Evolutionary conservation across 805 yeast species (phyloP).

Genomic region (Suhomyces tanzawaensis): DNA sequence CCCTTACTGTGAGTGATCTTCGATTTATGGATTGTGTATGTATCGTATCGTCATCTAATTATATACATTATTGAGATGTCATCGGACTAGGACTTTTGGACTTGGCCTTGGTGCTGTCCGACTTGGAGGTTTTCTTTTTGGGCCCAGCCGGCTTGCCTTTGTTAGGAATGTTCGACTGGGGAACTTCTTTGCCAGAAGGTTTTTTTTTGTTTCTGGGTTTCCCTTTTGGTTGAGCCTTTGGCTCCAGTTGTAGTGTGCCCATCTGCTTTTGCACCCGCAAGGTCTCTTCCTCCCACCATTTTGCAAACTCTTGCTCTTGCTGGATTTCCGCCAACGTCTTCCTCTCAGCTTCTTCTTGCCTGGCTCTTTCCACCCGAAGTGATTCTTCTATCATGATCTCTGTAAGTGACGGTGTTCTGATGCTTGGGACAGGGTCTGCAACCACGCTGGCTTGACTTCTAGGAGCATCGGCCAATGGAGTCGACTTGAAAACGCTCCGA

Average conservation of each 20-base stretch:
- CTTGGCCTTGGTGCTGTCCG: background rate
- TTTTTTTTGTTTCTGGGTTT: constrained; percentile 1
- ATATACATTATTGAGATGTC: background rate
- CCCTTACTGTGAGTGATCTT: too few species aligned
- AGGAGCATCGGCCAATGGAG: background rate
- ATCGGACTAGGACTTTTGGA: constrained; percentile 2
- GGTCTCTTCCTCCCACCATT: constrained; percentile 86
- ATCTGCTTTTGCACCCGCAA: constrained; percentile 53
- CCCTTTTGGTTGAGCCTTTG: background rate
- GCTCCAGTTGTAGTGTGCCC: constrained; percentile 6
- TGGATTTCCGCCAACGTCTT: constrained; percentile 66
- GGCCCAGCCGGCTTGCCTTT: background rate
- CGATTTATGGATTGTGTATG: background rate
- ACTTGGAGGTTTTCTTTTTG: background rate
- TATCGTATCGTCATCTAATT: constrained; percentile 1
- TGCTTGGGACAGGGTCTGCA: background rate
- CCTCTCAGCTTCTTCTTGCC: constrained; percentile 25
- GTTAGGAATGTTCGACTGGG: background rate
- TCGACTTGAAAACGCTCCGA: background rate
- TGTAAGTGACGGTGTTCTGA: constrained; percentile 30
- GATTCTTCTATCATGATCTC: constrained; percentile 50
- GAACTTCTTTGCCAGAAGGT: constrained; percentile 6
- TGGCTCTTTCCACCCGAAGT: constrained; percentile 31
- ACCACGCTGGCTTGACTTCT: background rate
- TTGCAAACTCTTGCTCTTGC: constrained; percentile 79